Evolutionary conservation across 768 basidiomycete species (phyloP), one percentile per base, ranked within the genome.

Genomic region (Tricholoma terreum): DNA sequence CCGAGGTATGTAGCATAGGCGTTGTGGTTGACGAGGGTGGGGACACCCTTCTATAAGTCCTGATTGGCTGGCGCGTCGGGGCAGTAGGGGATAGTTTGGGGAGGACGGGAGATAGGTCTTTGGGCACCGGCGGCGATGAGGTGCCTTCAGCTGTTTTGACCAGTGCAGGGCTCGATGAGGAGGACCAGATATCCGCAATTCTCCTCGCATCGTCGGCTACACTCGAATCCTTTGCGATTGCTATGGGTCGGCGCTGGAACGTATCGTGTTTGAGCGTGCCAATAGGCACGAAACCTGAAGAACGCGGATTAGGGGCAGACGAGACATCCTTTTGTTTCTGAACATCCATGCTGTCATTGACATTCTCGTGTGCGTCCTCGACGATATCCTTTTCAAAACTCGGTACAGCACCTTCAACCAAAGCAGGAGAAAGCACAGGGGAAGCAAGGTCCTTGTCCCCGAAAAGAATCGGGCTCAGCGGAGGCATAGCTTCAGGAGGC

Each of bases 281-380:
- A 11, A 90, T 80, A 0, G 88, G 84, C 17, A 89, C 77, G 63
- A 91, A 91, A 1, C 88, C 89, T 51, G 87, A 89, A 1, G 88
- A 90, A 2, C 88, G 84, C 24, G 87, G 86, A 66, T 90, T 85
- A 0, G 88, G 87, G 0, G 75, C 69, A 24, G 74, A 65, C 8
- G 76, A 72, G 40, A 68, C 61, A 43, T 67, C 70, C 22, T 59
- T 56, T 27, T 55, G 49, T 11, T 58, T 30, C 12, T 34, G 12
- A 4, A 10, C 33, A 30, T 40, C 45, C 27, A 51, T 45, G 2
- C 24, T 15, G 31, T 56, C 53, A 22, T 11, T 49, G 14, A 6
- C 45, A 34, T 43, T 54, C n/a, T 30, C 30, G 8, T 15, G 35
- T 30, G 30, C 24, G 19, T 46, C 45, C 12, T 38, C 43, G 9